Base-by-base conservation (phyloP, 306 rosid species). In the Gillenia trifoliata region DNA sequence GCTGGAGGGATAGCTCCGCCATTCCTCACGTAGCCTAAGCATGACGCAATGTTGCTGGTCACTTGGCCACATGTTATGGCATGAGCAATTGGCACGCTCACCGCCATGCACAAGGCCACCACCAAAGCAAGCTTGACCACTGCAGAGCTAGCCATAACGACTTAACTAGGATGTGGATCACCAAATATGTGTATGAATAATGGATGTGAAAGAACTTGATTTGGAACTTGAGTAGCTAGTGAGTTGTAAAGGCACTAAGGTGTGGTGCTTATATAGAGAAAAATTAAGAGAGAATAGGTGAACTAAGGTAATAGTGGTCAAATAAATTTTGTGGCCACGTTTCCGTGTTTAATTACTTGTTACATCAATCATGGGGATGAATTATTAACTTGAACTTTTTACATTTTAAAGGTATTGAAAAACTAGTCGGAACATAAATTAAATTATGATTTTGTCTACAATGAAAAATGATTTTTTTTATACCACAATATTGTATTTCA, bases 1-100 rank as follows among this genome's bases (percentile, higher is more conserved):
- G 0, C 0, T 0, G n/a, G 0, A 0, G 88, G 0, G 0, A 66
- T 66, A 3, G 17, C 0, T 1, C 88, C 90, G 1, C 88, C 87
- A 5, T 0, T 1, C 34, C 0, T 77, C 8, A 90, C 63, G 68
- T 81, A 88, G 3, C 0, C 0, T 0, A 87, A 0, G 76, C 98
- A 92, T 0, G 84, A 71, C 26, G 4, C 69, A 1, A 82, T 0
- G 33, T 4, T 5, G 12, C 43, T 0, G 0, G 25, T 0, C 10
- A 91, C 97, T 8, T 67, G 47, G 0, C 83, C 85, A 59, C 97
- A 91, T 0, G 85, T n/a, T 29, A 84, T 17, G 23, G 87, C 88
- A 4, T 76, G 68, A 0, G 85, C 86, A 16, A 76, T 54, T 15
- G 83, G 90, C 8, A 81, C 82, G 12, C 66, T 74, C 17, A 83